Conservation (phyloP, 139 green algal genomes). For the Micractinium conductrix region DNA sequence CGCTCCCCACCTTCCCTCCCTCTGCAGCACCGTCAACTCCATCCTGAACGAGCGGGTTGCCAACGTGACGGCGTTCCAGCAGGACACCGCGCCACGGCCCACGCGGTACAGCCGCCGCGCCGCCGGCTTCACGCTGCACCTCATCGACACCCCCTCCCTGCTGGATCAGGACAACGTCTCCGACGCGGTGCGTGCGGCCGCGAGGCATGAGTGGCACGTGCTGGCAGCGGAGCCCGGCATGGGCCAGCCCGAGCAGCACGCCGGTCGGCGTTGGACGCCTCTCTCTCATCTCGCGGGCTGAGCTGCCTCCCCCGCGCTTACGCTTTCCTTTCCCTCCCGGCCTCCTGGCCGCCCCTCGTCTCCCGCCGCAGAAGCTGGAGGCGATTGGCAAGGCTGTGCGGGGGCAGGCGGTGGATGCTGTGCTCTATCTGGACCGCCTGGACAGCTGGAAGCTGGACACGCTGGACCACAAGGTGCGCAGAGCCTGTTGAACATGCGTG, state of each 20-base stretch:
- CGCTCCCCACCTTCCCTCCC: background rate
- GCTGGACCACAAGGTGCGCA: conserved; percentile 52
- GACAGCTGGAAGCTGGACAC: conserved; percentile 71
- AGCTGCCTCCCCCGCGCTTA: too few species aligned
- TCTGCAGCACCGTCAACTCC: conserved; percentile 66
- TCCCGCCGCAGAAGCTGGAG: conserved; percentile 32
- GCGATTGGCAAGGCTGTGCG: conserved; percentile 36
- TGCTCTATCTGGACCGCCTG: conserved; percentile 80
- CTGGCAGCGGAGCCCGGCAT: too few species aligned
- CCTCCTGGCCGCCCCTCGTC: too few species aligned
- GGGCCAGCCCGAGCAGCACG: too few species aligned
- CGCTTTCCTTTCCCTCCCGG: too few species aligned
- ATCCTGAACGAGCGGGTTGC: conserved; percentile 68
- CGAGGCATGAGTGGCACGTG: background rate
- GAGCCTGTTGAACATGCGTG: too few species aligned
- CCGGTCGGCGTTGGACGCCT: too few species aligned
- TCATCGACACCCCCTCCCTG: conserved; percentile 83
- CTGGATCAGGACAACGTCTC: conserved; percentile 68
- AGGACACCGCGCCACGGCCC: conserved; percentile 40
- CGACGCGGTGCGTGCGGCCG: conserved; percentile 41
- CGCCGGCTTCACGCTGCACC: conserved; percentile 65
- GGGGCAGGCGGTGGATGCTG: conserved; percentile 56
- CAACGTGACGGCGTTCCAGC: conserved; percentile 58
- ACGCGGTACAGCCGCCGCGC: conserved; percentile 24
- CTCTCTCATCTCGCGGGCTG: too few species aligned